Conservation (phyloP, 768 basidiomycete genomes). For the Tylopilus balloui region DNA sequence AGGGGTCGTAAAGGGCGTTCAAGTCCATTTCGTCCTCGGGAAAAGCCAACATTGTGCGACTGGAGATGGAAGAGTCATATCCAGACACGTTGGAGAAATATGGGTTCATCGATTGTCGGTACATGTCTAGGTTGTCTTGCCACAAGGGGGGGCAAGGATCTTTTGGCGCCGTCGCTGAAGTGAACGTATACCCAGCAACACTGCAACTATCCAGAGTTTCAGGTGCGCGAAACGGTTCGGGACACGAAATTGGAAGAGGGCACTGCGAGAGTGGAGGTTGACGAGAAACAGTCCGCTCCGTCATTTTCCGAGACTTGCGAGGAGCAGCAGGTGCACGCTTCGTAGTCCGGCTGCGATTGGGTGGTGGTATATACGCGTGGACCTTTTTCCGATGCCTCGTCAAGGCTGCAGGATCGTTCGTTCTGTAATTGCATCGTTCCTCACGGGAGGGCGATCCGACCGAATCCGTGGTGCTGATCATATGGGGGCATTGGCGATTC, state of each 20-base stretch:
- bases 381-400: conserved; percentile 22
- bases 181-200: neutral
- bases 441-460: too few species aligned
- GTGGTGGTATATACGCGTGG: conserved; percentile 20
- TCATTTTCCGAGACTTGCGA: neutral
- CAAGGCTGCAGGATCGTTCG: conserved; percentile 25
- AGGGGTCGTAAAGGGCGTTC: conserved; percentile 1
- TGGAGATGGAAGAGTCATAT: neutral
- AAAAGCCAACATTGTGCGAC: neutral
- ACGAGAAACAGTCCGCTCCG: neutral
- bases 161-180: neutral
- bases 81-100: neutral
- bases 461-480: too few species aligned
- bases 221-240: neutral
- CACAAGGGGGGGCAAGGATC: neutral
- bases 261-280: neutral
- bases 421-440: conserved; percentile 18
- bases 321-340: neutral
- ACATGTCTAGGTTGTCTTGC: neutral
- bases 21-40: conserved; percentile 4
- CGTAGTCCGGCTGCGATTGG: conserved; percentile 3
- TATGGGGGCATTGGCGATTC: conserved; percentile 14
- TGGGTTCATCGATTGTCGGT: neutral
- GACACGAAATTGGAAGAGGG: neutral
- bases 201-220: neutral